Evolutionary conservation across 495 filamentous ascomycete species (phyloP), one percentile per base, ranked within the genome.

Genomic region (Aspergillus mulundensis): DNA sequence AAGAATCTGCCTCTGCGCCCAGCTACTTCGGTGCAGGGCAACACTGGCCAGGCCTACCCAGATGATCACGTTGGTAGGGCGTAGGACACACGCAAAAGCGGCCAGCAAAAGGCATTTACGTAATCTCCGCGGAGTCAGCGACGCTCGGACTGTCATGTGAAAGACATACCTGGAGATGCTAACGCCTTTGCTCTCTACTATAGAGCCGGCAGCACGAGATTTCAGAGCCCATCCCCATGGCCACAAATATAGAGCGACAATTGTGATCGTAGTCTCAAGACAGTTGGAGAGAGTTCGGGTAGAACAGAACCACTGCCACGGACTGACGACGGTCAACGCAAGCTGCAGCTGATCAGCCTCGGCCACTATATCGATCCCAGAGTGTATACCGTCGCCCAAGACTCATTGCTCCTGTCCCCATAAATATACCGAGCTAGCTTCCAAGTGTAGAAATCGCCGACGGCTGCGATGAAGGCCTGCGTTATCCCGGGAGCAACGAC

Each of bases 271-370:
- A 1, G 89, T 95, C 75, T 99, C 94, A 8, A 96, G 73, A 52
- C 86, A 94, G 71, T 97, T 99, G 39, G 91, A 97, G 50, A 99
- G 83, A 0, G 94, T 95, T 53, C 94, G 81, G 1, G 90, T 95
- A 0, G 92, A 91, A 68, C 87, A 95, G 69, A 95, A 97, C 88
- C 87, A 99, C 67, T 97, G 91, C 90, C 95, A 99, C 16, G 94
- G 91, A 65, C 84, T 97, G 59, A 87, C 71, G 28, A 91, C 70
- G 1, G 88, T 87, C 69, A 95, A 80, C 23, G 83, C 67, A 50
- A 82, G 69, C 77, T 80, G 65, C 40, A 41, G 48, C 45, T 46
- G 25, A 49, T 62, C 52, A 61, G 56, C 41, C 34, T 48, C 12
- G 12, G 7, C 16, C 24, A 30, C 14, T 32, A 12, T 40, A 40